Percentiles rank a stretch among this genome's conserved stretches.
Evolutionary conservation across 768 basidiomycete species (phyloP).

Genomic region (Tremella yokohamensis): DNA sequence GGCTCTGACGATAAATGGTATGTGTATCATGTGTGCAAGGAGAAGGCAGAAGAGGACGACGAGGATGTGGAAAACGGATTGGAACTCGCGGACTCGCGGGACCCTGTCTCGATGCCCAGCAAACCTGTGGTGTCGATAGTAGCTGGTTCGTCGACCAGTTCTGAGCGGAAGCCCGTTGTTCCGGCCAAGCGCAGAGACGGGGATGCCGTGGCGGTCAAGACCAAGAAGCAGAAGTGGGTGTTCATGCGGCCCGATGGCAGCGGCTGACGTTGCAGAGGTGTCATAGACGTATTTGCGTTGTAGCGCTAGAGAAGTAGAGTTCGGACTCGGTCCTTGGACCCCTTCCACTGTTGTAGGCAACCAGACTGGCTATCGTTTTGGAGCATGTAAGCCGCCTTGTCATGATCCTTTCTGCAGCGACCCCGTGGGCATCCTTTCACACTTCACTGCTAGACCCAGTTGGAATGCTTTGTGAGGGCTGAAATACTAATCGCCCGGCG

Average conservation of each 20-base stretch:
- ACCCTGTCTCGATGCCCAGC: background rate
- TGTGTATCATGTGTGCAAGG: constrained; percentile 16
- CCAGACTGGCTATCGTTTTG: no score
- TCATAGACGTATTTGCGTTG: no score
- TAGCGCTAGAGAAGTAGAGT: no score
- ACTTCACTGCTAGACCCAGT: background rate
- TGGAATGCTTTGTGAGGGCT: background rate
- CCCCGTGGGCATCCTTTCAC: constrained; percentile 4
- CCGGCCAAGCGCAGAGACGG: no score
- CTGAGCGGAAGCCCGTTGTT: no score
- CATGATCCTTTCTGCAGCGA: background rate
- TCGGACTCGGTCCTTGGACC: background rate
- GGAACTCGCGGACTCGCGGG: no score
- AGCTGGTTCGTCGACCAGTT: background rate
- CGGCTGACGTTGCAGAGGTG: no score
- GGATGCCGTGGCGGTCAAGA: no score
- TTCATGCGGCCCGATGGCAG: no score
- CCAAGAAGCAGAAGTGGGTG: no score
- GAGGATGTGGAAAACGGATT: background rate
- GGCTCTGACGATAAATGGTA: constrained; percentile 2
- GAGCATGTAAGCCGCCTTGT: background rate
- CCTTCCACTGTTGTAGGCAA: background rate
- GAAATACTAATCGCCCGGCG: no score
- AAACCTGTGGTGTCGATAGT: background rate
- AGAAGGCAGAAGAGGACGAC: background rate